Conservation (phyloP, 768 basidiomycete genomes). For the Rhizopogon salebrosus region DNA sequence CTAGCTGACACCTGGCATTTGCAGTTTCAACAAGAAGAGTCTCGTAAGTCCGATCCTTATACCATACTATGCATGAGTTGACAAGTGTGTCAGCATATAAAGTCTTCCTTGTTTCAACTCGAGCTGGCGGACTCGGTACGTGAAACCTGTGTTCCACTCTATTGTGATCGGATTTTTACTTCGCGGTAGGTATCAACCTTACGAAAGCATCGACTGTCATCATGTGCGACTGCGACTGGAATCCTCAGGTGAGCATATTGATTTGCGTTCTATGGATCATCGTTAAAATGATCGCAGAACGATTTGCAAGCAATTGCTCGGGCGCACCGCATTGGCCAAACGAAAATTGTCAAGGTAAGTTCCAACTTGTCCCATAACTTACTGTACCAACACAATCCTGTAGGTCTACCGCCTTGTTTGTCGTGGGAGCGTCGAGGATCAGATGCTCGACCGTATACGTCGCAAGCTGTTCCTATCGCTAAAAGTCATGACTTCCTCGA, state of each 20-base stretch:
- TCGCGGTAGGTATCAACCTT: slow-evolving; percentile 63
- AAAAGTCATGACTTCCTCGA: slow-evolving; percentile 51
- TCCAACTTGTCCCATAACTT: neutral
- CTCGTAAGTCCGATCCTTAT: slow-evolving; percentile 30
- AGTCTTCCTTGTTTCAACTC: slow-evolving; percentile 66
- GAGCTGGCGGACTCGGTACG: slow-evolving; percentile 65
- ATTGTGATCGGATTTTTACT: slow-evolving; percentile 16
- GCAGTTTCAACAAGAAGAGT: slow-evolving; percentile 55
- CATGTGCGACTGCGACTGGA: slow-evolving; percentile 72
- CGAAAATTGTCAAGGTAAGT: slow-evolving; percentile 57
- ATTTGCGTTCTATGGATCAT: slow-evolving; percentile 2
- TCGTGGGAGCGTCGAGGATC: slow-evolving; percentile 68
- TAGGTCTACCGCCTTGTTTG: slow-evolving; percentile 55
- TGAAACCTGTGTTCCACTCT: neutral
- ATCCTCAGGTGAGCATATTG: slow-evolving; percentile 38
- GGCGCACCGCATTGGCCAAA: slow-evolving; percentile 79
- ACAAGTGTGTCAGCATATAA: slow-evolving; percentile 41
- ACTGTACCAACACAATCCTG: neutral
- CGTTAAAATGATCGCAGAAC: slow-evolving; percentile 36
- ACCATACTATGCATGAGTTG: neutral
- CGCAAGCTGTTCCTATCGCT: slow-evolving; percentile 64
- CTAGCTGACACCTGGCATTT: neutral
- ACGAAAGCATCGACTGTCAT: slow-evolving; percentile 78
- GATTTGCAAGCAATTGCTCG: slow-evolving; percentile 84
- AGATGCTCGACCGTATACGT: slow-evolving; percentile 67